Evolutionary conservation across 1,139 yeast species (phyloP), one percentile per base, ranked within the genome.

Genomic region (Kodamaea anthophila): DNA sequence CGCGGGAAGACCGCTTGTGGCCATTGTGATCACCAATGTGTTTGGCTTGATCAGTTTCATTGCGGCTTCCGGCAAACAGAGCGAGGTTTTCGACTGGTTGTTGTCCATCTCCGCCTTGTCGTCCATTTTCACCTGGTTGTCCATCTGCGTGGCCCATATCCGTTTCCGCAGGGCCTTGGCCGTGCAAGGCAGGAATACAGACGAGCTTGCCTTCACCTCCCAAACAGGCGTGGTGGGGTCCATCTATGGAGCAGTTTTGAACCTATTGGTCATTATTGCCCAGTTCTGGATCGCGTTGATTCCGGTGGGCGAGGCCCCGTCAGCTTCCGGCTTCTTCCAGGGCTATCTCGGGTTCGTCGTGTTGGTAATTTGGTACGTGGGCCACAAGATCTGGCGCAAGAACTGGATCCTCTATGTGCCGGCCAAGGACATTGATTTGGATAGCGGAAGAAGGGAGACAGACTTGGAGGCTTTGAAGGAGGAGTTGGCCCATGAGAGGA

Each of bases 361-460:
- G 11, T 46, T 64, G 31, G 30, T 65, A n/a, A 42, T 49, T 4
- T 60, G 55, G 35, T 64, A 58, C 41, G 5, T 61, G 9, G 66
- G 64, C 13, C 69, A 64, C 47, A 65, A 65, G 45, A 37, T 64
- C 16, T 63, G 67, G 68, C 59, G 51, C 41, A 48, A 42, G 7
- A 60, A 62, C 46, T 61, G 46, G 46, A 44, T 41, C 10, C 36
- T 72, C 9, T 61, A 55, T 42, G 60, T 70, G 40, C 59, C 66
- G 34, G 65, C 74, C 19, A 49, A 55, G 26, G 74, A 76, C 32
- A 70, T 80, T 43, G 86, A 80, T 50, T 55, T 80, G 36, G 83
- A 77, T 42, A 65, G 81, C 11, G 86, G 85, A 46, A 75, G 86
- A 72, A 71, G 77, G 52, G 79, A 73, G 41, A 55, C 74, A 34